Conservation (phyloP, 2,329 filamentous ascomycete species). For the Colletotrichum lupini region DNA sequence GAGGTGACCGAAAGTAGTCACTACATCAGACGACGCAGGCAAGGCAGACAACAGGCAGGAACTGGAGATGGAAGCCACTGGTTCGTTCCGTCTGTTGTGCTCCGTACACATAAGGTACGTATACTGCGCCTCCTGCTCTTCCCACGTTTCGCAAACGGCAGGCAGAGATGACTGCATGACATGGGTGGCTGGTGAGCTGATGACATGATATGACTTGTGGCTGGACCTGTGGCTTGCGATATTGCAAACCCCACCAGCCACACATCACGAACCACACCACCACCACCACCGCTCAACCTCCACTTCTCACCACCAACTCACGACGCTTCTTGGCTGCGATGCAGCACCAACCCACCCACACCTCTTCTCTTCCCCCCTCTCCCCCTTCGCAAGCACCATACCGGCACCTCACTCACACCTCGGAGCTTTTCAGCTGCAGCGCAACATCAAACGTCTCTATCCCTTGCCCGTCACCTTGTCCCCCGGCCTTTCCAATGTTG, state of each 20-base stretch:
- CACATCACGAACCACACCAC: background rate
- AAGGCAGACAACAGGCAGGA: background rate
- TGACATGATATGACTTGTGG: background rate
- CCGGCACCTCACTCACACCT: background rate
- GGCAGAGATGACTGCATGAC: background rate
- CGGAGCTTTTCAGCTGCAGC: slow-evolving; percentile 31
- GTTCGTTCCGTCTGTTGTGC: background rate
- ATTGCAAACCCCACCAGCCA: background rate
- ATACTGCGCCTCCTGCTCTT: background rate
- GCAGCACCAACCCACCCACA: background rate
- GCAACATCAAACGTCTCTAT: slow-evolving; percentile 17
- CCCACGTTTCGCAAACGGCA: background rate
- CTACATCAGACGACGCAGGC: background rate
- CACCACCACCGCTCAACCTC: background rate
- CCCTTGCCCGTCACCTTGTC: background rate
- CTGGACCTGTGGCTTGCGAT: too few relatives aligned
- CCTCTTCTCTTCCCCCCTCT: background rate
- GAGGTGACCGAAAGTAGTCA: background rate
- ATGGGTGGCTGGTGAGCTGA: background rate
- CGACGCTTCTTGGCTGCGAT: background rate
- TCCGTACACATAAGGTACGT: background rate
- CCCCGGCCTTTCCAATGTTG: background rate
- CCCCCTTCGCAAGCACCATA: background rate
- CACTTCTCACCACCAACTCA: background rate
- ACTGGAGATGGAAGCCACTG: background rate